Evolutionary conservation across 176 grass and related monocot species (phyloP).

Genomic region (Paspalum notatum): DNA sequence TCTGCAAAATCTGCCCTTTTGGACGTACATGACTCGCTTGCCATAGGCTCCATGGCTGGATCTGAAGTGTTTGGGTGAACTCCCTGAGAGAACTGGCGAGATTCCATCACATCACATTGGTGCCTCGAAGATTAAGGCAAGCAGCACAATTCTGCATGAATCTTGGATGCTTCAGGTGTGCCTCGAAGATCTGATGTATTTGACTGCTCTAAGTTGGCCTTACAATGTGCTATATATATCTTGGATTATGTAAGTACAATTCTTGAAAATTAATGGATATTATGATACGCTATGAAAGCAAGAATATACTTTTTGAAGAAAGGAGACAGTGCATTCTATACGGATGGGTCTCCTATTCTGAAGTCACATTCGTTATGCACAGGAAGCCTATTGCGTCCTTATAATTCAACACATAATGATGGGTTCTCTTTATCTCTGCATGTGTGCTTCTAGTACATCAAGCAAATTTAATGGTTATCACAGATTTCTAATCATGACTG

Average conservation of each 20-base stretch:
- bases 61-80: constrained; percentile 45
- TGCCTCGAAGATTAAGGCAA: neutral
- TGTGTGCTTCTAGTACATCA: neutral
- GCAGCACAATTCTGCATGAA: neutral
- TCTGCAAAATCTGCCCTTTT: constrained; percentile 36
- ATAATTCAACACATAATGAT: neutral
- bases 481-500: constrained; percentile 4
- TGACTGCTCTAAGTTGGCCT: constrained; percentile 22
- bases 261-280: constrained; percentile 20
- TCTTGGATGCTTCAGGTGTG: constrained; percentile 9
- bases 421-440: neutral
- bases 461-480: neutral
- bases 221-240: constrained; percentile 11
- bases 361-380: constrained; percentile 7
- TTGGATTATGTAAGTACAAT: constrained; percentile 17
- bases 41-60: constrained; percentile 38
- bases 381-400: neutral
- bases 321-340: neutral
- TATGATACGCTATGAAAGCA: neutral
- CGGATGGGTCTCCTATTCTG: neutral
- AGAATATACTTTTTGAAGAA: neutral
- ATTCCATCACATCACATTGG: constrained; percentile 27
- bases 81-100: constrained; percentile 4
- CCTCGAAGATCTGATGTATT: neutral
- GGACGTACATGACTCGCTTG: constrained; percentile 8